phyloP scores from a whole-genome alignment of 2,329 filamentous ascomycete species.

The Paecilomyces niveus region DNA sequence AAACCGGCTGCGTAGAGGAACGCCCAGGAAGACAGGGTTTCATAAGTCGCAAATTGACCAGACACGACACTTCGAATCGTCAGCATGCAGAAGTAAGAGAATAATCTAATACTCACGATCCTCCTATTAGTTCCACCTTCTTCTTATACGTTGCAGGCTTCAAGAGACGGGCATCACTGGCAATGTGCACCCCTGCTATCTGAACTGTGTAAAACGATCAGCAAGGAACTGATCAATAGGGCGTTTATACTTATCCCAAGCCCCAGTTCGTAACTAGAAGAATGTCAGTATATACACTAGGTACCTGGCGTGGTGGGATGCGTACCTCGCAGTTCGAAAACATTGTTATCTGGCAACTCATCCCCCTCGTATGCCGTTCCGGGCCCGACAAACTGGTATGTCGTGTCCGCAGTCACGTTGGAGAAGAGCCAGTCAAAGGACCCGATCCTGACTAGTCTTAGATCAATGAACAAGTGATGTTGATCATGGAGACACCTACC shows the following conservation, averaged over 20 bases:
- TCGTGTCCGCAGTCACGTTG: conserved; percentile 51
- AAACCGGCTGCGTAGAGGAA: conserved; percentile 51
- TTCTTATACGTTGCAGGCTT: conserved; percentile 30
- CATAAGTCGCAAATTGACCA: conserved; percentile 53
- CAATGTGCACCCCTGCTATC: conserved; percentile 47
- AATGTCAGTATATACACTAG: conserved; percentile 4
- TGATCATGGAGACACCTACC: conserved; percentile 11
- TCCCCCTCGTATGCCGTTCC: conserved; percentile 40
- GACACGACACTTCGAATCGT: conserved; percentile 46
- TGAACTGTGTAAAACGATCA: conserved; percentile 39
- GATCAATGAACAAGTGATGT: not conserved
- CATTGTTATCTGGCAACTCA: conserved; percentile 37
- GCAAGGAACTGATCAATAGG: not conserved
- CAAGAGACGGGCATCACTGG: conserved; percentile 38
- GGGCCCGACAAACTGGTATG: conserved; percentile 48
- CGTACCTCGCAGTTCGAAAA: conserved; percentile 47
- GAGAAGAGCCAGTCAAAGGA: conserved; percentile 56
- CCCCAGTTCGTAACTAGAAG: conserved; percentile 52
- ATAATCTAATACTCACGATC: conserved; percentile 24
- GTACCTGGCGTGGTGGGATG: not conserved
- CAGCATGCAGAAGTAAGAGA: conserved; percentile 36
- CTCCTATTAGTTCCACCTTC: conserved; percentile 40
- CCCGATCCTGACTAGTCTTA: conserved; percentile 35
- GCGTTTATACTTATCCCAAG: conserved; percentile 38
- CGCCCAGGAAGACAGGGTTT: conserved; percentile 50